These are phyloP conservation scores for Calvatia gigantea DNA, from an alignment of 768 basidiomycete genomes.

Conservation along the genomic window DNA sequence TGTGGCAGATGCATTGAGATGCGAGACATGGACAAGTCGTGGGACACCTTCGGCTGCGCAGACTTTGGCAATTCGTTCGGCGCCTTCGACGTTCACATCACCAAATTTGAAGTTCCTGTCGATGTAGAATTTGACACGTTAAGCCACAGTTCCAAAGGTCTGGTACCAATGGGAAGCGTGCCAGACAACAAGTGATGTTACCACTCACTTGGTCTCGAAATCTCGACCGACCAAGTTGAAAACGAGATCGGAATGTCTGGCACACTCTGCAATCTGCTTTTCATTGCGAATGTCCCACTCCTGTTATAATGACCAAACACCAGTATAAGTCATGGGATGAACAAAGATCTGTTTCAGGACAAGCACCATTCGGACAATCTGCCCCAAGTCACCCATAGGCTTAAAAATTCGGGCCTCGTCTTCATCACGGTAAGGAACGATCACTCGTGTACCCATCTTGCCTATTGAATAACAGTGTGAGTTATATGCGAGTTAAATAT, in stretches of 20 bases:
- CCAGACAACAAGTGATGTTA: slow-evolving; percentile 4
- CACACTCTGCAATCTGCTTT: slow-evolving; percentile 87
- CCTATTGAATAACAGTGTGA: slow-evolving; percentile 41
- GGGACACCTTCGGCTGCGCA: slow-evolving; percentile 75
- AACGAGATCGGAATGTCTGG: slow-evolving; percentile 93
- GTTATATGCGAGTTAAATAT: background rate
- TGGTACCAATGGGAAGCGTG: slow-evolving; percentile 7
- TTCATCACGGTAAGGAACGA: slow-evolving; percentile 93
- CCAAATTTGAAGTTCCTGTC: slow-evolving; percentile 83
- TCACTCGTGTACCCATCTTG: slow-evolving; percentile 88
- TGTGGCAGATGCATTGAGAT: slow-evolving; percentile 80
- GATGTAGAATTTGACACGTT: slow-evolving; percentile 12
- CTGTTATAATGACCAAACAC: slow-evolving; percentile 34
- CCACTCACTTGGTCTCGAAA: slow-evolving; percentile 86
- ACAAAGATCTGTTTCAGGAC: slow-evolving; percentile 2
- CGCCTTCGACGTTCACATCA: slow-evolving; percentile 79
- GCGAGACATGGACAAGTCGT: slow-evolving; percentile 91
- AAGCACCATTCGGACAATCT: slow-evolving; percentile 89
- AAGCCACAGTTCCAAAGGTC: background rate
- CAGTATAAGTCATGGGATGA: slow-evolving; percentile 12
- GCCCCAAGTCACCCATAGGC: slow-evolving; percentile 95
- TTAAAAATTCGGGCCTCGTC: slow-evolving; percentile 88
- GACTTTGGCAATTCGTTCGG: slow-evolving; percentile 82
- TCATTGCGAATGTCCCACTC: slow-evolving; percentile 96
- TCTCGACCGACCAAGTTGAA: slow-evolving; percentile 95